phyloP scores from a whole-genome alignment of 331 rosid genomes.

The Stylosanthes scabra region DNA sequence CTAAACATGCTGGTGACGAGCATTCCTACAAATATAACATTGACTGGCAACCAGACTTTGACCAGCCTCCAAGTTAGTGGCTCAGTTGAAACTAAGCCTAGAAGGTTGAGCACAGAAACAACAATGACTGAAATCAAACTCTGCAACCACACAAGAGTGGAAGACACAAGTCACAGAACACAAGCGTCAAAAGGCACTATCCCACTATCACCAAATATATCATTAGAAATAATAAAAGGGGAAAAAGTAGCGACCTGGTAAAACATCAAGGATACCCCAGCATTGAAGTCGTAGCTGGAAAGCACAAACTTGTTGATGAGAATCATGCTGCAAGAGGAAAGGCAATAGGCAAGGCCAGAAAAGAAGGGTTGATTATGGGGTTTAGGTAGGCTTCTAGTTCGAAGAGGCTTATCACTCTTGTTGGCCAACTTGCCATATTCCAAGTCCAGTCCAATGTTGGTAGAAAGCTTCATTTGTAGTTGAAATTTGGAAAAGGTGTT shows the following conservation, averaged over 20 bases:
- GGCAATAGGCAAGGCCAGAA: conserved; percentile 87
- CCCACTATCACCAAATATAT: conserved; percentile 12
- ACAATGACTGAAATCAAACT: conserved; percentile 81
- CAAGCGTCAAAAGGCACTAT: conserved; percentile 20
- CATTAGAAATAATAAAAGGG: neutral
- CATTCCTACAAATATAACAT: conserved; percentile 96
- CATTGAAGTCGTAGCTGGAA: conserved; percentile 86
- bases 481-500: neutral
- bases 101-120: conserved; percentile 69
- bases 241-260: conserved; percentile 65
- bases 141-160: conserved; percentile 81
- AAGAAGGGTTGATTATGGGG: conserved; percentile 77
- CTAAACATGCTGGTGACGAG: conserved; percentile 97
- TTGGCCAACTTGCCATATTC: conserved; percentile 75
- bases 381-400: conserved; percentile 55
- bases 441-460: conserved; percentile 60
- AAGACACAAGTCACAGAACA: conserved; percentile 31
- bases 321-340: conserved; percentile 94
- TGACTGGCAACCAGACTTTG: conserved; percentile 95
- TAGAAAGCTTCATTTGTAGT: conserved; percentile 65
- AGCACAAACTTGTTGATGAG: conserved; percentile 90
- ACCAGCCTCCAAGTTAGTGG: conserved; percentile 92
- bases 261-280: conserved; percentile 90
- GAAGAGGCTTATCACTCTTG: conserved; percentile 53
- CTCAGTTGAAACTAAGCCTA: conserved; percentile 88